Percentiles rank a stretch among this genome's conserved stretches.
phyloP scores from a whole-genome alignment of 1,284 basidiomycete genomes.

The Phylloporus sp. region DNA sequence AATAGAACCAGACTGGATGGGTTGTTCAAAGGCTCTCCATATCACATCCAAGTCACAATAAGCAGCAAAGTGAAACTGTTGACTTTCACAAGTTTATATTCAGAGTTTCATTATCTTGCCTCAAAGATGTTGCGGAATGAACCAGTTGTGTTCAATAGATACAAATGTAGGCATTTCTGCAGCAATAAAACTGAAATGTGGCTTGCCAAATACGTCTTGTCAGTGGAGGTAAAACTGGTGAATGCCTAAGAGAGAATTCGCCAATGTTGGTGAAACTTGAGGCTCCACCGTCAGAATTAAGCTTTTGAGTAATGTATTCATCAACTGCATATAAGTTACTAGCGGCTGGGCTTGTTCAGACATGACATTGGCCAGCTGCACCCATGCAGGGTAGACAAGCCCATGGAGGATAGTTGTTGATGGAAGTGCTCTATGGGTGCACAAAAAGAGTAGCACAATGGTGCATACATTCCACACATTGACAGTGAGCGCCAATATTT shows the following conservation, averaged over 20 bases:
- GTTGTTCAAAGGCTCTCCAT: constrained; percentile 66
- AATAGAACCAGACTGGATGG: constrained; percentile 53
- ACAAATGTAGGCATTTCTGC: constrained; percentile 68
- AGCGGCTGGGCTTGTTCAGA: constrained; percentile 45
- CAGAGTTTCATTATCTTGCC: constrained; percentile 54
- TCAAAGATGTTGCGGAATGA: constrained; percentile 54
- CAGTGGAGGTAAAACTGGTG: constrained; percentile 70
- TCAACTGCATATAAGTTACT: constrained; percentile 57
- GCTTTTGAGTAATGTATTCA: constrained; percentile 61
- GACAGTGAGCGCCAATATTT: constrained; percentile 56
- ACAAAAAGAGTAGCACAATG: constrained; percentile 64
- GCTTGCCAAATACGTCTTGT: constrained; percentile 64
- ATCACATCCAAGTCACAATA: constrained; percentile 74
- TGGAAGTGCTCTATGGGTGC: constrained; percentile 67
- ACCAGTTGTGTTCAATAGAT: constrained; percentile 63
- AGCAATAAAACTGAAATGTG: constrained; percentile 65
- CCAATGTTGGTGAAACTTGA: constrained; percentile 46
- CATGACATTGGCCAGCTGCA: constrained; percentile 47
- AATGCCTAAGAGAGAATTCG: constrained; percentile 60
- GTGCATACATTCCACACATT: constrained; percentile 71
- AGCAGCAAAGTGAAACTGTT: constrained; percentile 69
- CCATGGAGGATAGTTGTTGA: constrained; percentile 74
- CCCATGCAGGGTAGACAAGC: constrained; percentile 77
- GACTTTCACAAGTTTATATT: constrained; percentile 57
- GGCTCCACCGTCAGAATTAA: constrained; percentile 61